phyloP scores from a whole-genome alignment of 2,329 filamentous ascomycete genomes.

The Ceratocystiopsis brevicomis region DNA sequence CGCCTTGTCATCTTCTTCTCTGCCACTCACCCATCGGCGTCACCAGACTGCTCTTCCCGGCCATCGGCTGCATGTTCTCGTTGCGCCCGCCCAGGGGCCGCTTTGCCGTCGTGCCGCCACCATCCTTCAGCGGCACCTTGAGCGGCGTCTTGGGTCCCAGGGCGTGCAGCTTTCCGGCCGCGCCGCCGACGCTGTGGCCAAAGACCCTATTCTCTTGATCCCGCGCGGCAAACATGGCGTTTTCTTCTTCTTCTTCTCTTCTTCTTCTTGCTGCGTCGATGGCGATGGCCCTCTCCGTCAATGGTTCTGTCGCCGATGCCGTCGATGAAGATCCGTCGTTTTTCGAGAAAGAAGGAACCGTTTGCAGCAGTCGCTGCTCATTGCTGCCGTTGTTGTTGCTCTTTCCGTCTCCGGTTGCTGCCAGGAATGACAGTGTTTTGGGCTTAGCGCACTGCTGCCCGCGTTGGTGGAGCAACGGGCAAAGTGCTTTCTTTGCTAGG shows the following conservation, averaged over 20 bases:
- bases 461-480: constrained; percentile 8
- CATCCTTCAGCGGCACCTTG: constrained; percentile 60
- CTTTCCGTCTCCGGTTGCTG: constrained; percentile 1
- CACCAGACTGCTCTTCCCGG: constrained; percentile 41
- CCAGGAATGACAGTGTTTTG: constrained; percentile 1
- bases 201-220: constrained; percentile 82
- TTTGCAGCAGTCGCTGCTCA: too few species aligned
- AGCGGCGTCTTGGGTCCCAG: constrained; percentile 63
- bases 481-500: not conserved
- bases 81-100: constrained; percentile 35
- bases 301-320: too few species aligned
- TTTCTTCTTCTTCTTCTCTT: too few species aligned
- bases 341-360: too few species aligned
- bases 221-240: constrained; percentile 52
- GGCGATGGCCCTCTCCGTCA: too few species aligned
- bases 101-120: constrained; percentile 54
- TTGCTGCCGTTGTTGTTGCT: constrained; percentile 2
- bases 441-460: constrained; percentile 2
- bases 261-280: too few species aligned
- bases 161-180: constrained; percentile 50
- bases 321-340: too few species aligned
- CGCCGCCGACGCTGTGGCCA: constrained; percentile 49
- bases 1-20: not conserved
- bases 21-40: constrained; percentile 56
- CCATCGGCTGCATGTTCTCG: constrained; percentile 32